phyloP scores from a whole-genome alignment of 768 basidiomycete species.

The Rhodotorula diobovata region DNA sequence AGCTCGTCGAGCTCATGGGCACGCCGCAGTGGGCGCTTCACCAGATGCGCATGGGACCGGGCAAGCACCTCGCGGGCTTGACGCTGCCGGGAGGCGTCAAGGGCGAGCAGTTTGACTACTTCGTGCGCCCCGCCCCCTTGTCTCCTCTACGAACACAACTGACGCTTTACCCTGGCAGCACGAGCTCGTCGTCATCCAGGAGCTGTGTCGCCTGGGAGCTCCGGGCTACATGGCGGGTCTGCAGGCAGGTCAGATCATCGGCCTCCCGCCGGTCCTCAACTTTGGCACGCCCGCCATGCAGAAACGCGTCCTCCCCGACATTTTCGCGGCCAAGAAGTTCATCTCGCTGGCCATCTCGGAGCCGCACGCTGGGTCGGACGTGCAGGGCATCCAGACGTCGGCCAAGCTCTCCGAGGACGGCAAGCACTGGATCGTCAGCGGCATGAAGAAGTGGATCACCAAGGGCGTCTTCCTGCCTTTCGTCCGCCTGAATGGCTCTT shows the following conservation, averaged over 20 bases:
- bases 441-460: conserved; percentile 49
- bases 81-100: conserved; percentile 65
- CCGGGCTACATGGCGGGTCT: conserved; percentile 76
- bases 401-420: conserved; percentile 77
- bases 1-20: conserved; percentile 33
- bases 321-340: conserved; percentile 59
- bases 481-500: no score
- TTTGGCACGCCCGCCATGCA: conserved; percentile 70
- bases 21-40: conserved; percentile 45
- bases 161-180: conserved; percentile 48
- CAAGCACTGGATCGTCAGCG: conserved; percentile 76
- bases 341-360: conserved; percentile 85
- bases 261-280: conserved; percentile 73
- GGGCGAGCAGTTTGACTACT: conserved; percentile 81
- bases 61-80: conserved; percentile 74
- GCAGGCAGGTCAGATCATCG: conserved; percentile 31
- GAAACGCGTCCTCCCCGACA: conserved; percentile 65
- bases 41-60: conserved; percentile 88
- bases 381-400: conserved; percentile 60
- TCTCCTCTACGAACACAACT: neutral
- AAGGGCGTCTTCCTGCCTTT: conserved; percentile 49
- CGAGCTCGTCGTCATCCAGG: conserved; percentile 76
- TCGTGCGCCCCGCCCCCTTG: conserved; percentile 46
- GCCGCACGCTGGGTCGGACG: conserved; percentile 70
- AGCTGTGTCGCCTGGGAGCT: conserved; percentile 63